Evolutionary conservation across 2,329 filamentous ascomycete species (phyloP).

Genomic region (Aureobasidium musti): DNA sequence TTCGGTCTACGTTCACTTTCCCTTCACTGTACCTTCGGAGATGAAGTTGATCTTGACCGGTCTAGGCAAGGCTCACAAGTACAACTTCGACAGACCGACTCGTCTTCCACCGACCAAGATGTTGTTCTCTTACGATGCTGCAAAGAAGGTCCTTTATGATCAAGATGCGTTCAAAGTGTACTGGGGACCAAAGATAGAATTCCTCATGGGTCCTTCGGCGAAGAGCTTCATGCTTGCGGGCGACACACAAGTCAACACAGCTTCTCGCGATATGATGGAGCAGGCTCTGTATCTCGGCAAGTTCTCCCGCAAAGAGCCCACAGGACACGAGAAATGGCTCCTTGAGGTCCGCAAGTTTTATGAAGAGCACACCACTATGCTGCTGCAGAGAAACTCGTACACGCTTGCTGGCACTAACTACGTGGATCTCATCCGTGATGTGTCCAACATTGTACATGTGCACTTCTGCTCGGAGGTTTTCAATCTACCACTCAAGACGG

Average conservation of each 20-base stretch:
- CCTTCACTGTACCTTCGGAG: slow-evolving; percentile 52
- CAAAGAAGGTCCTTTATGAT: slow-evolving; percentile 48
- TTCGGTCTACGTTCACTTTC: slow-evolving; percentile 55
- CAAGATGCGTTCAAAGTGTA: slow-evolving; percentile 50
- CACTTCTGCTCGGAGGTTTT: slow-evolving; percentile 59
- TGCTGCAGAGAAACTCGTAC: slow-evolving; percentile 50
- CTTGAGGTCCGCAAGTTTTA: slow-evolving; percentile 52
- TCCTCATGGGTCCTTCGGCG: slow-evolving; percentile 48
- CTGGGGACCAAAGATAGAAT: slow-evolving; percentile 51
- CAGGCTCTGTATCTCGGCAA: slow-evolving; percentile 46
- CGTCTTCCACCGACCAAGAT: slow-evolving; percentile 42
- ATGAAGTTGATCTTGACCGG: slow-evolving; percentile 49
- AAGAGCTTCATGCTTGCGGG: slow-evolving; percentile 54
- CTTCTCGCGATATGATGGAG: slow-evolving; percentile 49
- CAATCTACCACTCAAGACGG: slow-evolving; percentile 58
- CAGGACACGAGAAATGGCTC: slow-evolving; percentile 47
- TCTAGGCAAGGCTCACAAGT: slow-evolving; percentile 47
- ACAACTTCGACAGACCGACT: slow-evolving; percentile 43
- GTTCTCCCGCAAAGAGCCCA: slow-evolving; percentile 36
- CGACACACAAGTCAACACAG: slow-evolving; percentile 46
- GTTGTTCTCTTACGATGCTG: slow-evolving; percentile 51
- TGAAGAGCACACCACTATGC: slow-evolving; percentile 50
- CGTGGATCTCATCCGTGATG: slow-evolving; percentile 53
- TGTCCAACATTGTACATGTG: slow-evolving; percentile 57
- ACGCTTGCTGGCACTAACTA: slow-evolving; percentile 49